Evolutionary conservation across 1,139 yeast species (phyloP).

Genomic region (Scheffersomyces parashehatae): DNA sequence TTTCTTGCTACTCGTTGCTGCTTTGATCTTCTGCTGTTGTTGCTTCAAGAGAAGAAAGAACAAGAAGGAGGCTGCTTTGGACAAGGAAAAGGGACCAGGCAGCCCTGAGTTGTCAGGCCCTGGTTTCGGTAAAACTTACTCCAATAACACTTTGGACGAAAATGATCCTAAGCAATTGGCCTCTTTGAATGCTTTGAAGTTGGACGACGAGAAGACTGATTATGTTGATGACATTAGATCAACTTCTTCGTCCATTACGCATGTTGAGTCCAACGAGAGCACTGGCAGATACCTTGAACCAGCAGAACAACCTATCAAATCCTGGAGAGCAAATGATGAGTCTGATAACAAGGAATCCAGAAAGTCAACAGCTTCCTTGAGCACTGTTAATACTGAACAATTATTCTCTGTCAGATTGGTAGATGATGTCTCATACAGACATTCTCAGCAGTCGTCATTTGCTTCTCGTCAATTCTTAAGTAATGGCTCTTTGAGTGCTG

Average conservation of each 20-base stretch:
- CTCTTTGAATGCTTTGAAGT: conserved; percentile 52
- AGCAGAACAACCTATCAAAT: conserved; percentile 50
- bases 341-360: conserved; percentile 28
- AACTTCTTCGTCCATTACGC: conserved; percentile 38
- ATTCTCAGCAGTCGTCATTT: conserved; percentile 31
- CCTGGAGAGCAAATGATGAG: conserved; percentile 71
- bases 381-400: conserved; percentile 86
- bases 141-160: conserved; percentile 28
- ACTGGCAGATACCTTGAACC: conserved; percentile 33
- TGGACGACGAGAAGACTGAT: conserved; percentile 36
- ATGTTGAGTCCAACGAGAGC: conserved; percentile 34
- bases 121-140: conserved; percentile 32
- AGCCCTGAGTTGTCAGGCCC: conserved; percentile 39
- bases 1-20: conserved; percentile 42
- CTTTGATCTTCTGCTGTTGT: conserved; percentile 62
- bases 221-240: conserved; percentile 22
- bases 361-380: conserved; percentile 67
- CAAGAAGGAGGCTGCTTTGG: conserved; percentile 32
- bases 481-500: conserved; percentile 29
- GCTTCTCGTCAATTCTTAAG: conserved; percentile 25
- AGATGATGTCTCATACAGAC: conserved; percentile 44
- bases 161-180: conserved; percentile 46
- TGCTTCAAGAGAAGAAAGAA: conserved; percentile 42
- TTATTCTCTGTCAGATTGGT: conserved; percentile 78
- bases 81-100: conserved; percentile 26